Evolutionary conservation across 345 rosid genomes (phyloP).

Genomic region (Hibiscus trionum): DNA sequence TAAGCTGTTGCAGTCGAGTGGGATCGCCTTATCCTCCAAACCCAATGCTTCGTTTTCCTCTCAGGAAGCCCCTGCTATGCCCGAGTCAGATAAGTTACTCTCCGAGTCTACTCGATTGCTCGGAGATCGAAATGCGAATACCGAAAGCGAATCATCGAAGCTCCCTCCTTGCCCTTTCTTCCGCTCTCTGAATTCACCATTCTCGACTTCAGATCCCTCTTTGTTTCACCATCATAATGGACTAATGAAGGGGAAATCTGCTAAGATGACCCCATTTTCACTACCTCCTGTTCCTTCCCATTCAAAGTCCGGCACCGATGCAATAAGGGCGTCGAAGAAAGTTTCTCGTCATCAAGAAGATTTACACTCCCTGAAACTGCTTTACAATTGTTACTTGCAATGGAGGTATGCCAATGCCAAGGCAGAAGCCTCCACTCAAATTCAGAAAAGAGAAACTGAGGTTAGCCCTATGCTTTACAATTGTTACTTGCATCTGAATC

Average conservation of each 20-base stretch:
- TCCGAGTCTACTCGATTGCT: too few relatives aligned
- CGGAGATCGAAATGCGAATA: constrained; percentile 7
- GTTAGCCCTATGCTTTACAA: constrained; percentile 25
- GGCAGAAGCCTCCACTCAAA: constrained; percentile 37
- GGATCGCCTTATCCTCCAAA: constrained; percentile 23
- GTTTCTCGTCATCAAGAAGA: constrained; percentile 49
- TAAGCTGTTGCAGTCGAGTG: constrained; percentile 50
- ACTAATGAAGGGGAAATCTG: neutral
- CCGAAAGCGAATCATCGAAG: neutral
- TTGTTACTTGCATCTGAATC: too few relatives aligned
- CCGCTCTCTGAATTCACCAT: constrained; percentile 2
- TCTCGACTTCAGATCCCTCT: neutral
- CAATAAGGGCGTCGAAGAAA: constrained; percentile 41
- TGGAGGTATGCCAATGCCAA: constrained; percentile 88
- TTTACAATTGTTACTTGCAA: constrained; percentile 64
- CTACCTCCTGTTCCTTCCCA: constrained; percentile 35
- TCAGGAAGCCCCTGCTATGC: constrained; percentile 12
- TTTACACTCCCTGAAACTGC: constrained; percentile 47
- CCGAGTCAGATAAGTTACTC: constrained; percentile 21
- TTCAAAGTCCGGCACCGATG: constrained; percentile 30
- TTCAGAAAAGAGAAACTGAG: constrained; percentile 67
- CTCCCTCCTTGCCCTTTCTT: neutral
- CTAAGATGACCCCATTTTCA: neutral
- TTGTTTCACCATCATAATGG: neutral
- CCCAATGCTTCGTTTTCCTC: constrained; percentile 14